A percentile compares a stretch with the other conserved stretches of the same genome.
phyloP scores from a whole-genome alignment of 75 land plant species.

The Picea glauca region DNA sequence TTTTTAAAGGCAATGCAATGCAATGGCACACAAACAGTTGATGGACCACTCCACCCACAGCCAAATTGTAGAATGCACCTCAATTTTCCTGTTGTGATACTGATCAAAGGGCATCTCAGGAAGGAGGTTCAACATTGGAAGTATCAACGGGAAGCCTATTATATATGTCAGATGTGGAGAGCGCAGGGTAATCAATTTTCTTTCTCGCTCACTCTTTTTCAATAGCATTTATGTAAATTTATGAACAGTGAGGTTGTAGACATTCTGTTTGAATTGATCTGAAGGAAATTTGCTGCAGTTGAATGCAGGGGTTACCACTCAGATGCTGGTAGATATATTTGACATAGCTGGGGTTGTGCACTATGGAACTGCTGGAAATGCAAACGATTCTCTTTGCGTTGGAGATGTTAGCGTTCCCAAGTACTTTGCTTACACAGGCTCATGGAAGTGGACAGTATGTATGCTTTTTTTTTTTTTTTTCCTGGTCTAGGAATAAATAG shows the following conservation, averaged over 20 bases:
- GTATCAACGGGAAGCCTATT: slow-evolving; percentile 27
- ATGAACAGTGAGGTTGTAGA: neutral
- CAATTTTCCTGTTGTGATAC: neutral
- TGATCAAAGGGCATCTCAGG: slow-evolving; percentile 21
- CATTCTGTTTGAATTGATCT: neutral
- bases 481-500: too few relatives aligned
- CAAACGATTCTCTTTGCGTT: slow-evolving; percentile 37
- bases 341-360: slow-evolving; percentile 53
- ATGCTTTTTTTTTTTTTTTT: neutral
- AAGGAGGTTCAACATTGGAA: slow-evolving; percentile 44
- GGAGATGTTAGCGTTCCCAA: slow-evolving; percentile 58
- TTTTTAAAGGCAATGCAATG: too few relatives aligned
- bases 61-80: neutral
- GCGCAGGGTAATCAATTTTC: slow-evolving; percentile 24
- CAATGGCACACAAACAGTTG: slow-evolving; percentile 1
- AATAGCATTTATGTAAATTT: neutral
- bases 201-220: neutral
- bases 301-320: slow-evolving; percentile 67
- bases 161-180: slow-evolving; percentile 42
- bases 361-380: slow-evolving; percentile 68
- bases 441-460: slow-evolving; percentile 72
- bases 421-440: slow-evolving; percentile 53
- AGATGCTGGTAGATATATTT: slow-evolving; percentile 45
- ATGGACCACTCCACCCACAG: neutral
- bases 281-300: slow-evolving; percentile 18